Evolutionary conservation across 2,329 filamentous ascomycete species (phyloP).

Genomic region (Helicocarpus griseus): DNA sequence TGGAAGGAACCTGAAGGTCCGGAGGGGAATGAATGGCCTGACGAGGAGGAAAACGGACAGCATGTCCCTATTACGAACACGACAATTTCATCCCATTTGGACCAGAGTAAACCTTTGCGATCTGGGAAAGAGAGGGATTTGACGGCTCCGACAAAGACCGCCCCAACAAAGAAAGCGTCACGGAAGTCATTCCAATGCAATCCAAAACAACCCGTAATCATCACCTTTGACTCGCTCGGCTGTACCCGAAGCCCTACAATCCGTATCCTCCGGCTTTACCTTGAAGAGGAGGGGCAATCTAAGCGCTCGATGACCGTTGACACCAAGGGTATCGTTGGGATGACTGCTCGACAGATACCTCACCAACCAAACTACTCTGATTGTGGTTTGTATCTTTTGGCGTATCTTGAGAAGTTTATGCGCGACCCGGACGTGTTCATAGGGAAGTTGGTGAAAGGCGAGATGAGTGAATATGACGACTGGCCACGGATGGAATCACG

Average conservation of each 20-base stretch:
- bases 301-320: constrained; percentile 46
- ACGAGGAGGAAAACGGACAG: constrained; percentile 20
- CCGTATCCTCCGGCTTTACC: constrained; percentile 62
- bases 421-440: constrained; percentile 63
- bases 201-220: constrained; percentile 55
- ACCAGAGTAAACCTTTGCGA: constrained; percentile 12
- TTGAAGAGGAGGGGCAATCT: constrained; percentile 60
- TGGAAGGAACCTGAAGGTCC: constrained; percentile 3
- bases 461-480: constrained; percentile 48
- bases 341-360: constrained; percentile 67
- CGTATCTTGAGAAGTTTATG: constrained; percentile 76
- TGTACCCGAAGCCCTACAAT: constrained; percentile 53
- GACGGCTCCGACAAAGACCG: constrained; percentile 1
- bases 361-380: constrained; percentile 76
- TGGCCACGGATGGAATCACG: constrained; percentile 48
- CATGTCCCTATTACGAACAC: background rate
- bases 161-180: constrained; percentile 10
- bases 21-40: constrained; percentile 21
- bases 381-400: constrained; percentile 78
- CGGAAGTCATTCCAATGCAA: constrained; percentile 36
- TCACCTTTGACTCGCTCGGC: constrained; percentile 83
- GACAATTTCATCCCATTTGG: background rate
- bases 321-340: constrained; percentile 42
- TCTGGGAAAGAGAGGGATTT: background rate
- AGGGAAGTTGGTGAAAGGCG: constrained; percentile 52